These are phyloP conservation scores for Alternaria incomplexa DNA, from an alignment of 2,329 filamentous ascomycete species.

Conservation along the genomic window DNA sequence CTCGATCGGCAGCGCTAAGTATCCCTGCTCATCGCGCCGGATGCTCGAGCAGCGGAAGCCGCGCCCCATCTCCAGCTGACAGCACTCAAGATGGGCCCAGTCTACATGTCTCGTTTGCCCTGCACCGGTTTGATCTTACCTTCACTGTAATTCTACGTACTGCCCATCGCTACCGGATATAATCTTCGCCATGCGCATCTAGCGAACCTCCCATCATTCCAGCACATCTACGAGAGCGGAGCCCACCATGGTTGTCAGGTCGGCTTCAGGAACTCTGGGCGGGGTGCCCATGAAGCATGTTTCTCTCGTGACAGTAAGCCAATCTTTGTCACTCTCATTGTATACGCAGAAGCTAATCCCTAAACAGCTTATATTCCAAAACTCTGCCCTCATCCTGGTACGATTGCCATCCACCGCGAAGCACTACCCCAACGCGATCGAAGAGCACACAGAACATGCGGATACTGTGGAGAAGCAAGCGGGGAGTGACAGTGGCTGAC, in stretches of 20 bases:
- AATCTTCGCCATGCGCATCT: neutral
- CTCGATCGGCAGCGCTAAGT: neutral
- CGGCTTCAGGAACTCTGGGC: slow-evolving; percentile 30
- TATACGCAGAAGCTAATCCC: slow-evolving; percentile 24
- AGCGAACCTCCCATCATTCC: neutral
- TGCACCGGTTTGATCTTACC: neutral
- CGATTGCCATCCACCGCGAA: slow-evolving; percentile 27
- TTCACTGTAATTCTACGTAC: neutral
- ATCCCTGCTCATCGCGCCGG: neutral
- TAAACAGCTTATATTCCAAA: slow-evolving; percentile 75
- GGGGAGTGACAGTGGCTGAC: slow-evolving; percentile 7
- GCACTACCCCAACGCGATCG: neutral
- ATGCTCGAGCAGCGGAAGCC: neutral
- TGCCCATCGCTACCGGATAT: neutral
- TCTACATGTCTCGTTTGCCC: neutral
- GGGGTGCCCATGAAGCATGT: slow-evolving; percentile 73
- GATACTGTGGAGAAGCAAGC: neutral
- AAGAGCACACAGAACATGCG: neutral
- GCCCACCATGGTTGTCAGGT: slow-evolving; percentile 10
- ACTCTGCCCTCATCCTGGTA: slow-evolving; percentile 78
- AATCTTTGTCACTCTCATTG: neutral
- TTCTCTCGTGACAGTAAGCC: slow-evolving; percentile 67
- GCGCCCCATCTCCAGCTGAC: neutral
- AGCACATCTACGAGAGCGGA: neutral
- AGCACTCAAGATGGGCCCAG: neutral